Evolutionary conservation across 495 filamentous ascomycete species (phyloP).

Genomic region (Penicillium angulare): DNA sequence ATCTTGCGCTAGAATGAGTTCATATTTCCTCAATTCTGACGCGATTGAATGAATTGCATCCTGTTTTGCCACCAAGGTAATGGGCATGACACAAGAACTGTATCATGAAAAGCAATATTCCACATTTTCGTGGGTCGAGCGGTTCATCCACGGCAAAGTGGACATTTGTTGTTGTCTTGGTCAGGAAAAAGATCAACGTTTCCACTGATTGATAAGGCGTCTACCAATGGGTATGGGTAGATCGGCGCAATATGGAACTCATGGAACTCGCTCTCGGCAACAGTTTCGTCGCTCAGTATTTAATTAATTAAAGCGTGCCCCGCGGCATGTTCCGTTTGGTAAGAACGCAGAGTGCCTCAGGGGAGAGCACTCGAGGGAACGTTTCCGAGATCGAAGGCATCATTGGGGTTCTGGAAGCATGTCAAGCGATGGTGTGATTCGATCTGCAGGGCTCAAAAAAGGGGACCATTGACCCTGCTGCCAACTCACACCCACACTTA

Average conservation of each 20-base stretch:
- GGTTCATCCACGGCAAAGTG: conserved; percentile 8
- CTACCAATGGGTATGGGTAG: conserved; percentile 6
- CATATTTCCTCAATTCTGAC: too few species aligned
- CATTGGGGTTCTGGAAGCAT: too few species aligned
- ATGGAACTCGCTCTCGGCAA: too few species aligned
- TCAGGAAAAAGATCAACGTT: conserved; percentile 7
- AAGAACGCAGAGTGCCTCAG: too few species aligned
- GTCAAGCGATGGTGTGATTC: too few species aligned
- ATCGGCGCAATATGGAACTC: conserved; percentile 15
- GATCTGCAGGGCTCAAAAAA: background rate
- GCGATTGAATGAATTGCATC: too few species aligned
- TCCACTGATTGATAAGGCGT: conserved; percentile 24
- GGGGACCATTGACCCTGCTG: too few species aligned
- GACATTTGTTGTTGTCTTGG: conserved; percentile 1
- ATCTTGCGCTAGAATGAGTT: background rate
- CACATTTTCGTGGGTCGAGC: too few species aligned
- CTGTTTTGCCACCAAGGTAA: background rate
- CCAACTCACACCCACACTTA: too few species aligned
- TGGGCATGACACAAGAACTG: conserved; percentile 13
- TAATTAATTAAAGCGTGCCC: too few species aligned
- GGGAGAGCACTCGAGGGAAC: too few species aligned
- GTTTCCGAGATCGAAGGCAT: too few species aligned
- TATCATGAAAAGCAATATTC: conserved; percentile 7
- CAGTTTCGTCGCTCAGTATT: background rate
- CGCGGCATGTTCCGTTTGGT: background rate